Evolutionary conservation across 306 rosid species (phyloP).

Genomic region (Cicer bijugum): DNA sequence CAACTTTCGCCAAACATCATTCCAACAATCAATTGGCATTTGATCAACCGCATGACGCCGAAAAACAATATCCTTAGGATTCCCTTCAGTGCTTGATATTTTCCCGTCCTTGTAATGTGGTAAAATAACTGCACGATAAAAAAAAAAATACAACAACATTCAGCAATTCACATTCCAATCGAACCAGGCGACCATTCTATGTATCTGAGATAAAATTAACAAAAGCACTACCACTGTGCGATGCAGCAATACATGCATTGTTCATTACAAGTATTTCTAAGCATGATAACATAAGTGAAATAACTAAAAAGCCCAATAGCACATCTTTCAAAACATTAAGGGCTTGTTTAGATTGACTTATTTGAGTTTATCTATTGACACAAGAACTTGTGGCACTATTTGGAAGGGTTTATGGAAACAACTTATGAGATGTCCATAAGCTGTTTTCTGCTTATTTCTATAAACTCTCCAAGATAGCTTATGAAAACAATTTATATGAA

Average conservation of each 20-base stretch:
- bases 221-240: neutral
- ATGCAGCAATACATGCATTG: neutral
- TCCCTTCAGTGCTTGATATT: conserved; percentile 51
- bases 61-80: conserved; percentile 67
- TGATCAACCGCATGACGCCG: conserved; percentile 86
- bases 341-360: neutral
- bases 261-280: conserved; percentile 3
- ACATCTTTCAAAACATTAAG: neutral
- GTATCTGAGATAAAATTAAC: neutral
- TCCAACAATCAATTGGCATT: conserved; percentile 97
- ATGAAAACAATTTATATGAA: too few species aligned
- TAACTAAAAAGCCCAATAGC: neutral
- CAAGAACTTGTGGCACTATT: too few species aligned
- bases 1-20: conserved; percentile 92
- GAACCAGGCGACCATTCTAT: neutral
- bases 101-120: conserved; percentile 78
- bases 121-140: conserved; percentile 68
- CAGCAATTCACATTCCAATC: conserved; percentile 31
- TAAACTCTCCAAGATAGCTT: neutral
- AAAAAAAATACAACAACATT: conserved; percentile 37
- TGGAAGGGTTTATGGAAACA: neutral
- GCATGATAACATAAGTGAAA: neutral
- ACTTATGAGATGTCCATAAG: neutral
- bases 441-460: neutral
- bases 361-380: too few species aligned